Evolutionary conservation across 768 basidiomycete species (phyloP).

Genomic region (Psilocybe sp.): DNA sequence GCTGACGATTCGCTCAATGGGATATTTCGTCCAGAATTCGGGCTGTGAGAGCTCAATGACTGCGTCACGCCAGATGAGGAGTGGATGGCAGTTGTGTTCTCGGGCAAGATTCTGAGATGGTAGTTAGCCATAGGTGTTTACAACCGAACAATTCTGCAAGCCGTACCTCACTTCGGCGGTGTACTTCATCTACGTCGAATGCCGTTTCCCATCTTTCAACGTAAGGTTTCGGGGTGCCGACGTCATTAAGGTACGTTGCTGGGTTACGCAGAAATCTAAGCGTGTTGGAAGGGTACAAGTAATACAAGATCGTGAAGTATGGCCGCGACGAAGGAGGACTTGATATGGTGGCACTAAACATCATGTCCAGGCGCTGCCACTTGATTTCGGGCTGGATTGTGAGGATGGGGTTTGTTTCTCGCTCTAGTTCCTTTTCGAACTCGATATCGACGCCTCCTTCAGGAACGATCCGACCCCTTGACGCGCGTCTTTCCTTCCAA

Average conservation of each 20-base stretch:
- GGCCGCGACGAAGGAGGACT: constrained; percentile 57
- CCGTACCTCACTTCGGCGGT: constrained; percentile 69
- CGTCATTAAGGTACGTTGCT: constrained; percentile 55
- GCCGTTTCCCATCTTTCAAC: constrained; percentile 68
- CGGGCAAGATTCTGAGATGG: constrained; percentile 58
- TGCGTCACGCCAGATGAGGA: constrained; percentile 66
- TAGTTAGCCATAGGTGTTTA: not conserved
- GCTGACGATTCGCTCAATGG: constrained; percentile 57
- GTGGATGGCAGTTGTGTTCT: constrained; percentile 70
- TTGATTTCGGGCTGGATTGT: constrained; percentile 52
- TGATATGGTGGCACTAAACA: constrained; percentile 52
- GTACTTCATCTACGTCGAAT: constrained; percentile 66
- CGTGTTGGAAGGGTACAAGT: constrained; percentile 88
- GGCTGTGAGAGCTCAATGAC: constrained; percentile 58
- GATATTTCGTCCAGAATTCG: constrained; percentile 67
- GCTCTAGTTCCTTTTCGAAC: constrained; percentile 39
- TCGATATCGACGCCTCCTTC: constrained; percentile 29
- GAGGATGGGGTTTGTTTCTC: constrained; percentile 34
- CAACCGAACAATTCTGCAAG: not conserved
- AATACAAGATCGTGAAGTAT: constrained; percentile 81
- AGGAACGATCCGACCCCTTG: constrained; percentile 22
- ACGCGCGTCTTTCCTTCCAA: constrained; percentile 60
- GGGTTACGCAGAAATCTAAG: constrained; percentile 77
- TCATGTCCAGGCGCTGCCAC: constrained; percentile 67
- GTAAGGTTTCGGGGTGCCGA: constrained; percentile 54